Evolutionary conservation across 2,329 filamentous ascomycete genomes (phyloP), one percentile per base, ranked within the genome.

Genomic region (Trichoderma citrinoviride): DNA sequence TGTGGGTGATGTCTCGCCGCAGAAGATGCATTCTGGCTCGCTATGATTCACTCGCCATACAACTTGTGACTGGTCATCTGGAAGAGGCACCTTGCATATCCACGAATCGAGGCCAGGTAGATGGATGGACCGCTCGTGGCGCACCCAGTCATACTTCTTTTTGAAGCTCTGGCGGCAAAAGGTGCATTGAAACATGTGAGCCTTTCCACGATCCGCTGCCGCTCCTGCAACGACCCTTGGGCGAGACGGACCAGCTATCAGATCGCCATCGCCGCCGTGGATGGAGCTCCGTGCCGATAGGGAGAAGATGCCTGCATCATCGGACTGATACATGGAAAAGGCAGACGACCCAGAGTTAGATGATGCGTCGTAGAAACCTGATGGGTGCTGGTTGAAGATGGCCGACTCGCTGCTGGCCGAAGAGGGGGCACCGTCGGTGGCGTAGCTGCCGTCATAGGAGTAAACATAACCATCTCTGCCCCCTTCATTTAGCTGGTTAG

Each of bases 91-190:
- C 0, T 80, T 79, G 68, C 85, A 88, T 5, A 86, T 79, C 81
- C 80, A 85, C 0, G 73, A 74, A 43, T 76, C 73, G 5, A 77
- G 74, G 0, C 75, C 74, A 5, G 81, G 74, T 1, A 83, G 71
- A 67, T 85, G 82, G 3, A 84, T 73, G 1, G 81, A 81, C 46
- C 82, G 77, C 65, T 84, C 83, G 67, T 85, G 83, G 1, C 83
- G 75, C 14, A 75, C 71, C 76, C 77, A 78, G 61, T 80, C 78
- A 60, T 78, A 78, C 47, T 75, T 77, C 58, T 77, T 79, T 61
- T 74, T 75, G 61, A 80, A 80, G 46, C 67, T 71, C 27, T 77
- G 76, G 5, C 68, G 67, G 61, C 78, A 80, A 64, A 78, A 77
- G 0, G 74, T 77, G 66, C 78, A 80, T 27, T 74, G 71, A 56